Percentiles rank a stretch among this genome's conserved stretches.
Conservation (phyloP, 139 green algal genomes). For the Chlamydomonas incerta region DNA sequence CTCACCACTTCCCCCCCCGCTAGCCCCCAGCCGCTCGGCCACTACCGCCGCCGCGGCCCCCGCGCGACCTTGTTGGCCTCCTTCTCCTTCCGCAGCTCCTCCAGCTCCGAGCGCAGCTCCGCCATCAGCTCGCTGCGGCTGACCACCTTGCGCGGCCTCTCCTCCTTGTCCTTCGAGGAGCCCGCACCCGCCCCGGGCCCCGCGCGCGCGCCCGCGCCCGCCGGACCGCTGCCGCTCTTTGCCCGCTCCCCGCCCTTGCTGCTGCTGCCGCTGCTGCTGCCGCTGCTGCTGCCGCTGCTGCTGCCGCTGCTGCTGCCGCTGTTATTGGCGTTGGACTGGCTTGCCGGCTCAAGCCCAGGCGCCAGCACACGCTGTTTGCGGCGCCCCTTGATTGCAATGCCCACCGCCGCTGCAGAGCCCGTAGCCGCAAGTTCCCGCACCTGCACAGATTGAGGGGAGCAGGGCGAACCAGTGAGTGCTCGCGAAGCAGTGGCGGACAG, state of each 20-base stretch:
- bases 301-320: not conserved
- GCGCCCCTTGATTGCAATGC: not conserved
- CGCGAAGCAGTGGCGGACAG: too few relatives aligned
- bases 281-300: not conserved
- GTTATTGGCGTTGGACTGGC: too few relatives aligned
- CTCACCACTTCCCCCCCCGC: too few relatives aligned
- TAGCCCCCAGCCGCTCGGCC: not conserved
- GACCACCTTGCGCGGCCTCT: too few relatives aligned
- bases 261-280: not conserved
- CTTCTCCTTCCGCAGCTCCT: slow-evolving; percentile 54
- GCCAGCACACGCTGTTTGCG: not conserved
- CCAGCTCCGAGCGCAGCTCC: slow-evolving; percentile 52
- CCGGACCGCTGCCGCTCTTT: too few relatives aligned
- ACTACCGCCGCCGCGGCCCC: not conserved
- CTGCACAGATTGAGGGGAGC: not conserved
- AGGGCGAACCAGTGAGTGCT: too few relatives aligned
- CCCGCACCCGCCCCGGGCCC: too few relatives aligned
- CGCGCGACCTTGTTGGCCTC: not conserved
- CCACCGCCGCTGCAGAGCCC: not conserved
- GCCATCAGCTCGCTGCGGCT: slow-evolving; percentile 8
- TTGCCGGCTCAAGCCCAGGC: not conserved
- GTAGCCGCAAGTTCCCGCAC: too few relatives aligned
- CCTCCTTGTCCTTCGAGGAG: too few relatives aligned
- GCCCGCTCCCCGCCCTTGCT: not conserved
- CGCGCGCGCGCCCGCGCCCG: too few relatives aligned